These are phyloP conservation scores for Talaromyces funiculosus DNA, from an alignment of 2,329 filamentous ascomycete genomes.

Conservation along the genomic window DNA sequence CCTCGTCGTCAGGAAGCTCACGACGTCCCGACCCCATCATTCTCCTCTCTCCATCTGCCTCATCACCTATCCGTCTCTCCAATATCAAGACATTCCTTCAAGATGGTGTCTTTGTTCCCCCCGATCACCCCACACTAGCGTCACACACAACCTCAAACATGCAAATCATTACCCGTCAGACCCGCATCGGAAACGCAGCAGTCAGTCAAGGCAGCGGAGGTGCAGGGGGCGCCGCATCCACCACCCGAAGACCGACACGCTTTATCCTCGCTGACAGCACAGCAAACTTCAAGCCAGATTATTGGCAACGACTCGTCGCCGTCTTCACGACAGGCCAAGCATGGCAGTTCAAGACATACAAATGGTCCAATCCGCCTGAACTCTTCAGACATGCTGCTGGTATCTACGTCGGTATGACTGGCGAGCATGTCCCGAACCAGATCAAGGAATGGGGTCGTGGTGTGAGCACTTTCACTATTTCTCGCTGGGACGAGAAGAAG, in stretches of 20 bases:
- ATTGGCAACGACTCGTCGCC: conserved; percentile 91
- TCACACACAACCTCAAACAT: conserved; percentile 67
- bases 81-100: conserved; percentile 63
- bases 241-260: conserved; percentile 60
- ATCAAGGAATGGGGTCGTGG: conserved; percentile 81
- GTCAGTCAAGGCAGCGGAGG: conserved; percentile 7
- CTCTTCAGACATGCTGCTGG: conserved; percentile 85
- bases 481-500: conserved; percentile 64
- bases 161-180: conserved; percentile 70
- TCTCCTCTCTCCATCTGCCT: conserved; percentile 90
- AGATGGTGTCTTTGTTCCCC: conserved; percentile 17
- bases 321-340: conserved; percentile 96
- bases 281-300: conserved; percentile 94
- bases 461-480: conserved; percentile 72
- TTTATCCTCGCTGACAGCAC: conserved; percentile 95
- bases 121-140: conserved; percentile 43
- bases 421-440: conserved; percentile 69
- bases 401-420: conserved; percentile 85
- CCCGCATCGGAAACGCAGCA: background rate
- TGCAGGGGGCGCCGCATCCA: conserved; percentile 45
- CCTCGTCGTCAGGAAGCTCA: conserved; percentile 36
- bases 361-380: conserved; percentile 83
- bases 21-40: conserved; percentile 77
- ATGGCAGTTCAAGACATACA: conserved; percentile 99
- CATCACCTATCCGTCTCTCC: conserved; percentile 86